phyloP scores from a whole-genome alignment of 2,329 filamentous ascomycete genomes.

The Gnomoniopsis sp. region DNA sequence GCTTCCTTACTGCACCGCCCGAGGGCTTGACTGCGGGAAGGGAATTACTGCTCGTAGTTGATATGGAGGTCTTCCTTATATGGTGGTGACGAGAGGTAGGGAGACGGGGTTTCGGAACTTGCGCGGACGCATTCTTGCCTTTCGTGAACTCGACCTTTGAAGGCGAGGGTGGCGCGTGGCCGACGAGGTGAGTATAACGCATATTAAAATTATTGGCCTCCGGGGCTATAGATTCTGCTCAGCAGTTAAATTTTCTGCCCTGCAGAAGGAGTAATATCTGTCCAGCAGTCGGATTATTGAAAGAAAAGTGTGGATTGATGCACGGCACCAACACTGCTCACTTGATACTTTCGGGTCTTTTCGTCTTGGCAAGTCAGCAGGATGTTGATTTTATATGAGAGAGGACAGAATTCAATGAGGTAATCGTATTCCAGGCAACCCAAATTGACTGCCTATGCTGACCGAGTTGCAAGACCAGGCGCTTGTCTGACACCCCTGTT shows the following conservation, averaged over 20 bases:
- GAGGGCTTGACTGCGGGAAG: not conserved
- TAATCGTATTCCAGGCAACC: conserved; percentile 11
- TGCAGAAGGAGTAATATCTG: not conserved
- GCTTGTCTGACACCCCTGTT: not conserved
- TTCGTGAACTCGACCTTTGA: conserved; percentile 12
- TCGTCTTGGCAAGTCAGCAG: not conserved
- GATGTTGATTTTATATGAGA: not conserved
- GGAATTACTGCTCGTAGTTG: conserved; percentile 8
- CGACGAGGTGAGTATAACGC: conserved; percentile 14
- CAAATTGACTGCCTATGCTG: conserved; percentile 3
- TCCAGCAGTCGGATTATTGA: not conserved
- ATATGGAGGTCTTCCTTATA: conserved; percentile 12
- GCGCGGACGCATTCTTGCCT: conserved; percentile 7
- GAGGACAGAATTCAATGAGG: not conserved
- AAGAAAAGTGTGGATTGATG: not conserved
- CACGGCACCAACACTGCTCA: conserved; percentile 5
- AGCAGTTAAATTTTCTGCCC: not conserved
- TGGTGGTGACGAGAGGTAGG: conserved; percentile 14
- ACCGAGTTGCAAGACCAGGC: not conserved
- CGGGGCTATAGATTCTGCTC: not conserved
- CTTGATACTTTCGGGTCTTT: not conserved
- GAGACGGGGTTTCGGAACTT: conserved; percentile 12
- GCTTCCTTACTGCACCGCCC: not conserved
- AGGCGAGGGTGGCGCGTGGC: conserved; percentile 12
- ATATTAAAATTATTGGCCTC: conserved; percentile 3